Conservation (phyloP, 2,329 filamentous ascomycete genomes). For the Zalaria obscura region DNA sequence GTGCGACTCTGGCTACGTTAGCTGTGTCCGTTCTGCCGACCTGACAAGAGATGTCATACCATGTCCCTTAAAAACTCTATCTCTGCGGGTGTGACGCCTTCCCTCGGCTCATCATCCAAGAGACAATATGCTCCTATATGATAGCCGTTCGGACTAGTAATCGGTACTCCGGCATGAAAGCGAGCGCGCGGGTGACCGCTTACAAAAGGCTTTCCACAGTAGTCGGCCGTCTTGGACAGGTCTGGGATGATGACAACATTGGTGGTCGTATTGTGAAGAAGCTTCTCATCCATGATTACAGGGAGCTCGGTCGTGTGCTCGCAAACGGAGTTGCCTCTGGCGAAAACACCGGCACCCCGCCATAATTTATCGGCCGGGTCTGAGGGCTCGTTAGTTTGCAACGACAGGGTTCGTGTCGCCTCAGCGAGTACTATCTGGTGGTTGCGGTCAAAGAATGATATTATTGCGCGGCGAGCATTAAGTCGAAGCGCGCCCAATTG, state of each 20-base stretch:
- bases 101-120: slow-evolving; percentile 41
- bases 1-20: slow-evolving; percentile 18
- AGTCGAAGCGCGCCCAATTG: slow-evolving; percentile 24
- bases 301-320: slow-evolving; percentile 15
- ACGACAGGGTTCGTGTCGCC: slow-evolving; percentile 26
- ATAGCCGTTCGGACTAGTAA: slow-evolving; percentile 41
- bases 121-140: slow-evolving; percentile 48
- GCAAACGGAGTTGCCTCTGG: slow-evolving; percentile 20
- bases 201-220: slow-evolving; percentile 15
- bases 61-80: slow-evolving; percentile 43
- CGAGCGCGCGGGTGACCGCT: slow-evolving; percentile 13
- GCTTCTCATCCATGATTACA: slow-evolving; percentile 10
- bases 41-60: slow-evolving; percentile 12
- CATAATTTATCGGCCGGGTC: slow-evolving; percentile 18
- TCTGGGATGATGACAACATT: slow-evolving; percentile 17
- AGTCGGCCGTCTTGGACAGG: slow-evolving; percentile 12
- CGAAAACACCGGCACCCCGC: slow-evolving; percentile 20
- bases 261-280: slow-evolving; percentile 9
- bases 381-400: slow-evolving; percentile 22
- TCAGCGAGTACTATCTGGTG: slow-evolving; percentile 38
- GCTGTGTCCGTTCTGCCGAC: not conserved
- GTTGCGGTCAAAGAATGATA: slow-evolving; percentile 33
- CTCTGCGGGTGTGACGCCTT: slow-evolving; percentile 34
- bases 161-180: slow-evolving; percentile 34
- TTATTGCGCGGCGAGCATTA: slow-evolving; percentile 19